Evolutionary conservation across 257 asterid species (phyloP).

Genomic region (Nicotiana paniculata): DNA sequence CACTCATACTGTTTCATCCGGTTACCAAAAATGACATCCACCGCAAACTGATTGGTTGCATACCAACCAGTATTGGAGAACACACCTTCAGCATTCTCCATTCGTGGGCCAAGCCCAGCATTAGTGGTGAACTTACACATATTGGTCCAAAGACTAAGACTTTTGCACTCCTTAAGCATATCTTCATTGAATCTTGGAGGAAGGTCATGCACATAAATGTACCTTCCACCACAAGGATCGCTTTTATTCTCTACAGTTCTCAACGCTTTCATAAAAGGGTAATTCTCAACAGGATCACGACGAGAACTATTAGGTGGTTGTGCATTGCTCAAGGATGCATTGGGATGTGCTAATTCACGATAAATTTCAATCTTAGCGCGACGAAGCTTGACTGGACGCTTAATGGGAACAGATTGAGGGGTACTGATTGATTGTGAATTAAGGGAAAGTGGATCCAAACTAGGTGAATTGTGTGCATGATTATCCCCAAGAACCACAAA

Average conservation of each 20-base stretch:
- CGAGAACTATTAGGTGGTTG: not conserved
- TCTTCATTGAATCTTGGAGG: conserved; percentile 42
- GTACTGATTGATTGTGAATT: conserved; percentile 5
- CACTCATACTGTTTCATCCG: conserved; percentile 43
- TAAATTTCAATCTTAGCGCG: conserved; percentile 2
- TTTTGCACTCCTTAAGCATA: conserved; percentile 40
- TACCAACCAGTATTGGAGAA: conserved; percentile 40
- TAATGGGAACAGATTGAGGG: conserved; percentile 13
- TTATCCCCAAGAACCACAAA: conserved; percentile 37
- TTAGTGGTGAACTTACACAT: conserved; percentile 38
- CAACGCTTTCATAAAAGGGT: conserved; percentile 67
- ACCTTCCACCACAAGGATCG: conserved; percentile 64
- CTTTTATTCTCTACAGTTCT: conserved; percentile 62
- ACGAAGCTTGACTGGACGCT: conserved; percentile 1
- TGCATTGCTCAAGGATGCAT: not conserved
- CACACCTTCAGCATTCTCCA: conserved; percentile 37
- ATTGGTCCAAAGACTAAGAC: conserved; percentile 40
- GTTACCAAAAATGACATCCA: conserved; percentile 39
- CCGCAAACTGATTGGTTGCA: conserved; percentile 44
- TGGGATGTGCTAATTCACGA: not conserved
- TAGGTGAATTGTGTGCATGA: conserved; percentile 21
- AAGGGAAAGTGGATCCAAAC: conserved; percentile 23
- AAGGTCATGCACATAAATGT: conserved; percentile 38
- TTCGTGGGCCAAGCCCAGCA: conserved; percentile 41
- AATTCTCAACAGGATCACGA: conserved; percentile 20